Evolutionary conservation across 148 eudicot genomes (phyloP), one percentile per base, ranked within the genome.

Genomic region (Cornus florida): DNA sequence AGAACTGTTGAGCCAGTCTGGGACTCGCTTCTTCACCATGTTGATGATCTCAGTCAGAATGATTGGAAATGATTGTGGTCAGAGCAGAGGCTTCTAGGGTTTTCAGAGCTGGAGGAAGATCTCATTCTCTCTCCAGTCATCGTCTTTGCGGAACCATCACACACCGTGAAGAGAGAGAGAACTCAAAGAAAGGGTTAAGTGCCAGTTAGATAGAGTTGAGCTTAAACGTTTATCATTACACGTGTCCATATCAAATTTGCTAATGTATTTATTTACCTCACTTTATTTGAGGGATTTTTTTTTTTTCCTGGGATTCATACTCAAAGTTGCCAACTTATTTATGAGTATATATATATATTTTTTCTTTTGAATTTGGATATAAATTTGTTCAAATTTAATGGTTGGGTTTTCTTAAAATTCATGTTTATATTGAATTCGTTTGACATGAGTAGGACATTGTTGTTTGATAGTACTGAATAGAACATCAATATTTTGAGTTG

Each of bases 1-100:
- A 57, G 99, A 88, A 82, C 91, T 91, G 87, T 97, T 97, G 76
- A 97, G 85, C 99, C 99, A 97, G 74, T 97, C 98, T 39, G 99
- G 99, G 23, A 94, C 91, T 35, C 68, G 76, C 43, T 88, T 86
- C 75, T 89, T 92, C 80, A 77, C 86, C 93, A 89, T 90, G 70
- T 76, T 82, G 79, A 50, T 7, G 20, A 62, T 71, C 67, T 79
- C 75, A 22, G 76, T 79, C 72, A 22, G 76, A 38, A 39, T 12
- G 38, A 6, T 1, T 56, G 50, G 23, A 10, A 59, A n/a, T 14
- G 9, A 48, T 24, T 13, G 60, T 17, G n/a, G 28, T 1, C 20
- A 59, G 20, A 71, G 22, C 17, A 17, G 1, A 57, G 48, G 39
- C 10, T 57, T 57, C 70, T 82, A 82, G 82, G 82, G 85, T 69